A percentile compares a stretch with the other conserved stretches of the same genome.
These are phyloP conservation scores for Vachellia pachyceras DNA, from an alignment of 306 rosid species.

Conservation along the genomic window DNA sequence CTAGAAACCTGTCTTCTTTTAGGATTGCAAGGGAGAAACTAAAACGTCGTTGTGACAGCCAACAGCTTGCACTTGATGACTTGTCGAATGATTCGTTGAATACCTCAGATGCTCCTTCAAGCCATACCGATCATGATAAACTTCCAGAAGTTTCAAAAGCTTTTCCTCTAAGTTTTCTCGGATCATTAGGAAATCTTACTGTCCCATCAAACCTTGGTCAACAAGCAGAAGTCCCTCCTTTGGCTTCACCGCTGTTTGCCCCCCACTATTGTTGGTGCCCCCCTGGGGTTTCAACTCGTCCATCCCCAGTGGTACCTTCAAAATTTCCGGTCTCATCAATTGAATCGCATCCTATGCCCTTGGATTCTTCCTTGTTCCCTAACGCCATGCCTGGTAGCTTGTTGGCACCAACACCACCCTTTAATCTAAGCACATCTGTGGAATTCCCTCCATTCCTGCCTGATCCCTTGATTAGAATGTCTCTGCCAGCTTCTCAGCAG, in stretches of 20 bases:
- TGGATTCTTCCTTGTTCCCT: slow-evolving; percentile 74
- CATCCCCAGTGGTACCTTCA: slow-evolving; percentile 54
- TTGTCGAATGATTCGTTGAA: slow-evolving; percentile 45
- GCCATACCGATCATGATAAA: slow-evolving; percentile 51
- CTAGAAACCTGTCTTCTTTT: slow-evolving; percentile 63
- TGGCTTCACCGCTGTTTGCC: slow-evolving; percentile 69
- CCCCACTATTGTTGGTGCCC: slow-evolving; percentile 98
- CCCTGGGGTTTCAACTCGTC: slow-evolving; percentile 57
- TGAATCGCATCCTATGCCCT: slow-evolving; percentile 54
- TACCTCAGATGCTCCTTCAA: slow-evolving; percentile 40
- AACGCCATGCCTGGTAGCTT: slow-evolving; percentile 56
- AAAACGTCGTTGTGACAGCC: slow-evolving; percentile 67
- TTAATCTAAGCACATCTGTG: slow-evolving; percentile 52
- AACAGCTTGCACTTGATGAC: slow-evolving; percentile 51
- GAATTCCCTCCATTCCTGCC: slow-evolving; percentile 85
- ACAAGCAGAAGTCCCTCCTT: slow-evolving; percentile 53
- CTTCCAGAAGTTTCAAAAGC: slow-evolving; percentile 44
- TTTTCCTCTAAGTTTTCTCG: slow-evolving; percentile 60
- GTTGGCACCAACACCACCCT: slow-evolving; percentile 64
- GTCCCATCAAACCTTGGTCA: slow-evolving; percentile 51
- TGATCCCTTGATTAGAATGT: slow-evolving; percentile 71
- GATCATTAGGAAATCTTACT: slow-evolving; percentile 60
- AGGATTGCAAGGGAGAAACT: slow-evolving; percentile 79
- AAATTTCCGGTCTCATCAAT: slow-evolving; percentile 44
- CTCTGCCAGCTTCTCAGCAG: slow-evolving; percentile 77